Base-by-base conservation (phyloP, 805 yeast species). In the Saccharomycopsis vini region DNA sequence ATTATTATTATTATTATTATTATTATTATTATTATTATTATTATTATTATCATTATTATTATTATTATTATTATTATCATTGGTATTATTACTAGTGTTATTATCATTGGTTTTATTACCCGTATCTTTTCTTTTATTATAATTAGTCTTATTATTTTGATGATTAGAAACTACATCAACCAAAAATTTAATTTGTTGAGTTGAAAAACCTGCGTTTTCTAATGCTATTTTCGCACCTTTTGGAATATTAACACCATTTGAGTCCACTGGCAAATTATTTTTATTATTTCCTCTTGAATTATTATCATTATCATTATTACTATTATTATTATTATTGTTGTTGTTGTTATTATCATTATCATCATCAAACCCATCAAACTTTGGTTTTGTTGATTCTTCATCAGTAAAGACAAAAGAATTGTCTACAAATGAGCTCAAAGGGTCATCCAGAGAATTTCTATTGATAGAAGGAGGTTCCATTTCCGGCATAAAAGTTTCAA, bases 401-500 rank as follows among this genome's bases (percentile, higher is more conserved):
- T 83, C 92, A 1, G 90, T 87, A 56, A 83, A 83, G 2, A 83
- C 73, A 52, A 83, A 83, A 2, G 85, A 72, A 47, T 81, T 89
- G 54, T 82, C 89, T 0, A 89, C 90, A 69, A 83, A 83, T 1
- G 88, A 89, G 15, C 86, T 83, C 50, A 83, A 68, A 55, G 83
- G 92, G 15, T 74, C 75, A 4, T 77, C 71, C 21, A 74, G 53
- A 41, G 73, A 71, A 31, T 64, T 23, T 15, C 20, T 23, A 9
- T 21, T 23, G 26, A 21, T 33, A n/a, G 18, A 28, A n/a, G 43
- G 36, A 61, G 56, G 44, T 63, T 63, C 65, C 56, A 61, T 51
- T 54, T 71, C 74, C 4, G 77, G 77, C 67, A 83, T 73, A 55
- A 82, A 81, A 49, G 80, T 81, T 57, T 83, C 94, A 29, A 83